Conservation (phyloP, 306 rosid genomes). For the Benincasa hispida region DNA sequence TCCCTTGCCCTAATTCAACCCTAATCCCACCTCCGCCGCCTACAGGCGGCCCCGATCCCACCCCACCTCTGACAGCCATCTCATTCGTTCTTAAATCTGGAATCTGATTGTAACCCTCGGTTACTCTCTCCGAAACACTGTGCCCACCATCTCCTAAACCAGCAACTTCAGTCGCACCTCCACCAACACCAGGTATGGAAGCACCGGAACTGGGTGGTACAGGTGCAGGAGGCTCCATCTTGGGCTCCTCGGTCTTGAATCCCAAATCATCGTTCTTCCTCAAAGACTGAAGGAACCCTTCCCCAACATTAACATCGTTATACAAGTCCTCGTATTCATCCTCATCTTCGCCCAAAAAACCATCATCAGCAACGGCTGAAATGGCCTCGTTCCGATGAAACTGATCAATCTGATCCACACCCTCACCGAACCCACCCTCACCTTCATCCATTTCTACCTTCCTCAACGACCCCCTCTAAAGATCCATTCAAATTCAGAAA, state of each 20-base stretch:
- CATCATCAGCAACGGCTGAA: constrained; percentile 90
- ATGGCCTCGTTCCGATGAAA: constrained; percentile 98
- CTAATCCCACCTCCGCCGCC: constrained; percentile 53
- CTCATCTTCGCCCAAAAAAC: constrained; percentile 73
- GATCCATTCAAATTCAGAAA: neutral
- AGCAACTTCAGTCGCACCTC: constrained; percentile 20
- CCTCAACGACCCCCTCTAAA: neutral
- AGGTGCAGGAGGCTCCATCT: constrained; percentile 23
- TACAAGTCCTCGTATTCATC: constrained; percentile 93
- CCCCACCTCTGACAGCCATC: constrained; percentile 25
- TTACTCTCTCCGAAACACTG: constrained; percentile 30
- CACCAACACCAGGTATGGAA: constrained; percentile 40
- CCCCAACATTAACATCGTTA: constrained; percentile 93
- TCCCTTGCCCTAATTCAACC: constrained; percentile 67
- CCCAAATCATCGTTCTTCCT: constrained; percentile 62
- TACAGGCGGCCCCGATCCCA: constrained; percentile 25
- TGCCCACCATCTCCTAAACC: constrained; percentile 20
- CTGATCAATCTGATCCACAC: constrained; percentile 70
- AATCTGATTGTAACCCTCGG: constrained; percentile 40
- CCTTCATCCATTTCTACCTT: constrained; percentile 47
- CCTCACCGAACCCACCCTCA: constrained; percentile 49
- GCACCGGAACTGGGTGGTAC: constrained; percentile 15
- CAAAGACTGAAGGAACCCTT: constrained; percentile 77
- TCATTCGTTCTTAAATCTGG: constrained; percentile 59
- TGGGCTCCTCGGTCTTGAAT: constrained; percentile 38